Percentiles rank a stretch among this genome's conserved stretches.
Conservation (phyloP, 2,329 filamentous ascomycete genomes). For the Epichloe gansuensis region DNA sequence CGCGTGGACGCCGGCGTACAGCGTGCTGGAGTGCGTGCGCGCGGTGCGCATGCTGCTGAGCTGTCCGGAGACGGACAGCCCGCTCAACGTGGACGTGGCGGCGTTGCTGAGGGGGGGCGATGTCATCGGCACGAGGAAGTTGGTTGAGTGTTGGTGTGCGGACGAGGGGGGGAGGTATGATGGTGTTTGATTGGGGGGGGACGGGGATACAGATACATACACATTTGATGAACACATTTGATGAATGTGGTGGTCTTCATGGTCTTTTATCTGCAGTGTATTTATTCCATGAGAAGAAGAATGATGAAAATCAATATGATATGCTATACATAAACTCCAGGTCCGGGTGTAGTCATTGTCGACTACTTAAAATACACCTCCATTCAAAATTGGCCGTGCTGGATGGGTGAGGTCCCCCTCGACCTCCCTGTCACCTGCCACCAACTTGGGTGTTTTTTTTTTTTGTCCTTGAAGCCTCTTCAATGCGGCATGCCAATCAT, state of each 20-base stretch:
- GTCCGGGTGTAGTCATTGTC: neutral
- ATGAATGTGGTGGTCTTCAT: neutral
- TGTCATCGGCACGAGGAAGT: conserved; percentile 48
- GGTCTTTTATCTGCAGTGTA: too few species aligned
- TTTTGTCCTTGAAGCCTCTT: neutral
- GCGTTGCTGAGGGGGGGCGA: conserved; percentile 58
- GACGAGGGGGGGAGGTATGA: conserved; percentile 24
- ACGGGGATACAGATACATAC: neutral
- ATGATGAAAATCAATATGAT: neutral
- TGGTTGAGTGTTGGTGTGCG: conserved; percentile 59
- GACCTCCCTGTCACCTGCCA: neutral
- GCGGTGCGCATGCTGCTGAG: conserved; percentile 53
- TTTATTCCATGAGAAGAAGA: too few species aligned
- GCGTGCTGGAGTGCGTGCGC: conserved; percentile 60
- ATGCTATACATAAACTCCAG: conserved; percentile 15
- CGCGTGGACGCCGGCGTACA: conserved; percentile 78
- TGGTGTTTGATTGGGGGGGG: conserved; percentile 17
- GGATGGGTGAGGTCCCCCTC: neutral
- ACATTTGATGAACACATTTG: too few species aligned
- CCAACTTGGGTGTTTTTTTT: neutral
- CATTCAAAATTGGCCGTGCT: too few species aligned
- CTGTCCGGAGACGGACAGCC: conserved; percentile 58
- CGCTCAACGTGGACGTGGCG: conserved; percentile 68
- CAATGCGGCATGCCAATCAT: neutral
- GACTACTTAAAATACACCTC: neutral